phyloP scores from a whole-genome alignment of 2,329 filamentous ascomycete species.

The Coniochaeta pulveracea region DNA sequence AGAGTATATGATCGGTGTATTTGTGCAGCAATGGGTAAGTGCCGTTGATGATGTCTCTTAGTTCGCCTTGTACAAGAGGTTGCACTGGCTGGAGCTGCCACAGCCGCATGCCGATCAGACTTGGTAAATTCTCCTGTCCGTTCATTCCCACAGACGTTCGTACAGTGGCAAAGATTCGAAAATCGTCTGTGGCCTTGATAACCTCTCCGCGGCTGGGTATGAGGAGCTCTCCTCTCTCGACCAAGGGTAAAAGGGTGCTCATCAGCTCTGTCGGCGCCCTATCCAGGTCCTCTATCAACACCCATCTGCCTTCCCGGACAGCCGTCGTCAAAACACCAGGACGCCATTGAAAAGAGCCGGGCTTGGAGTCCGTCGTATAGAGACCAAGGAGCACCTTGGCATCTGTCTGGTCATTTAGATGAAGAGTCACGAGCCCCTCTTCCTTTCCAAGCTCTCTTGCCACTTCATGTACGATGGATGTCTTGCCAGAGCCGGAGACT shows the following conservation, averaged over 20 bases:
- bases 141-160: slow-evolving; percentile 61
- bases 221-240: slow-evolving; percentile 82
- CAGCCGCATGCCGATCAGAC: slow-evolving; percentile 71
- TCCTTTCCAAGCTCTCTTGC: slow-evolving; percentile 71
- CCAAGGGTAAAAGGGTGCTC: slow-evolving; percentile 81
- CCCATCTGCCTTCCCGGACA: slow-evolving; percentile 88
- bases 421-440: slow-evolving; percentile 78
- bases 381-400: slow-evolving; percentile 92
- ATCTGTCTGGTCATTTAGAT: slow-evolving; percentile 96
- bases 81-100: slow-evolving; percentile 71
- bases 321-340: slow-evolving; percentile 89
- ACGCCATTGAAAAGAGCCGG: slow-evolving; percentile 85
- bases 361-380: slow-evolving; percentile 80
- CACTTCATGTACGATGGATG: slow-evolving; percentile 70
- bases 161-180: slow-evolving; percentile 86
- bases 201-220: slow-evolving; percentile 83
- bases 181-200: slow-evolving; percentile 71
- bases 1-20: slow-evolving; percentile 46
- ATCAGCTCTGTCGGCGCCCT: slow-evolving; percentile 90
- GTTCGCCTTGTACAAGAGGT: slow-evolving; percentile 55
- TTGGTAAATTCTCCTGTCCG: slow-evolving; percentile 56
- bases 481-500: slow-evolving; percentile 81
- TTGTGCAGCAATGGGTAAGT: slow-evolving; percentile 60
- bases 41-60: slow-evolving; percentile 60
- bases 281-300: slow-evolving; percentile 93